Base-by-base conservation (phyloP, 805 yeast genomes). In the Cyberlindnera mississippiensis region DNA sequence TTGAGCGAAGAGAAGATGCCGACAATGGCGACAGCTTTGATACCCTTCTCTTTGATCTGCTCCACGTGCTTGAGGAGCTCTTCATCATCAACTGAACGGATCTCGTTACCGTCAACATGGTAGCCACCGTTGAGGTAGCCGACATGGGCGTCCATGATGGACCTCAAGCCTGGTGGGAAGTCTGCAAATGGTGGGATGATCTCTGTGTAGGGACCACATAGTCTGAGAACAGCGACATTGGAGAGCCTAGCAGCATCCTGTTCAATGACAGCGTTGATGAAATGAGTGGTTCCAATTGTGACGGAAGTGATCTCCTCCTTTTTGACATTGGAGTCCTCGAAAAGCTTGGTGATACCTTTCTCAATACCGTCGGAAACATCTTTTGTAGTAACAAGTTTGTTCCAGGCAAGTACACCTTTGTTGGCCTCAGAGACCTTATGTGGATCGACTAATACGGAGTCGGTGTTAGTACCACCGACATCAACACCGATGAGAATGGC, bases 381-480 rank as follows among this genome's bases (percentile, higher is more conserved):
- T 1, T 62, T 52, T 3, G 75, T 70, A 7, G 77, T 71, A 29
- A 60, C 60, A n/a, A 70, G 55, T 46, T 72, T 72, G 46, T 70
- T 57, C 64, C 63, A 70, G 2, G 68, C 57, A n/a, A 70, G 28
- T 3, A 71, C 67, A 4, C 73, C 73, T 37, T 62, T 55, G 41
- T 49, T 41, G 1, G 48, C 45, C 10, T 49, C 35, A 2, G 46
- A 22, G n/a, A 60, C 42, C 8, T 40, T 29, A n/a, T 55, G 41
- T 4, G 75, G 73, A 41, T 72, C 70, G 6, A 71, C 42, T n/a
- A 72, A 51, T 10, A 71, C 76, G 12, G 71, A 59, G 50, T 72
- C 76, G 2, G 76, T 69, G 57, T 71, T 71, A n/a, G 76, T 72
- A 9, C 76, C 76, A 19, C 76, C 76, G 22, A 72, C 75, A 56